Evolutionary conservation across 306 rosid genomes (phyloP).

Genomic region (Cicer bijugum): DNA sequence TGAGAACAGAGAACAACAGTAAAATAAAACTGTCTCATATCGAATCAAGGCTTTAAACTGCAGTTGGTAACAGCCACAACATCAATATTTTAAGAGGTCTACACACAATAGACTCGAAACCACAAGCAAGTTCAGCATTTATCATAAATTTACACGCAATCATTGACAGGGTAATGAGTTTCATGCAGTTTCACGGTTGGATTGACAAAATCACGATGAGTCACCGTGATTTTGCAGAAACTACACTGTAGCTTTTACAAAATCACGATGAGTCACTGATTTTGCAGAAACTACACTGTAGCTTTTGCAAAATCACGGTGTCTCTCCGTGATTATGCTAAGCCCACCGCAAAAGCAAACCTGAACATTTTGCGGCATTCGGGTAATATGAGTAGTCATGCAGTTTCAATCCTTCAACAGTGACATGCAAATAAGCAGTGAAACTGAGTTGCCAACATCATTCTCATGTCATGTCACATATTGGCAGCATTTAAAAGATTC

Average conservation of each 20-base stretch:
- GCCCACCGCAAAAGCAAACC: no score
- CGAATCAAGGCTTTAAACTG: slow-evolving; percentile 9
- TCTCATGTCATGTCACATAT: background rate
- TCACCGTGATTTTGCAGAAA: no score
- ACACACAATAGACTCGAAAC: background rate
- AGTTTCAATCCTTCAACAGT: background rate
- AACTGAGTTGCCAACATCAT: background rate
- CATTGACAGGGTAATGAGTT: background rate
- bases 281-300: no score
- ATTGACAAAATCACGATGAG: no score
- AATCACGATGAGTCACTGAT: no score
- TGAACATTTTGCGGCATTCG: background rate
- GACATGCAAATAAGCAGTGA: background rate
- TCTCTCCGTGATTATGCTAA: no score
- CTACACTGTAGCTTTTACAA: no score
- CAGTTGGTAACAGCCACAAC: background rate
- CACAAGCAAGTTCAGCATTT: background rate
- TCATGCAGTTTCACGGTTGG: background rate
- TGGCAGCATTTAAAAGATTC: background rate
- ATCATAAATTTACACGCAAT: background rate
- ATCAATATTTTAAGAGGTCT: background rate
- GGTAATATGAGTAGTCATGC: background rate
- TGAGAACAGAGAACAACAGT: background rate
- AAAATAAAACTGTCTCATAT: background rate
- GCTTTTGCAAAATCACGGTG: no score